Evolutionary conservation across 2,329 filamentous ascomycete species (phyloP), one percentile per base, ranked within the genome.

Genomic region (Venturia asperata): DNA sequence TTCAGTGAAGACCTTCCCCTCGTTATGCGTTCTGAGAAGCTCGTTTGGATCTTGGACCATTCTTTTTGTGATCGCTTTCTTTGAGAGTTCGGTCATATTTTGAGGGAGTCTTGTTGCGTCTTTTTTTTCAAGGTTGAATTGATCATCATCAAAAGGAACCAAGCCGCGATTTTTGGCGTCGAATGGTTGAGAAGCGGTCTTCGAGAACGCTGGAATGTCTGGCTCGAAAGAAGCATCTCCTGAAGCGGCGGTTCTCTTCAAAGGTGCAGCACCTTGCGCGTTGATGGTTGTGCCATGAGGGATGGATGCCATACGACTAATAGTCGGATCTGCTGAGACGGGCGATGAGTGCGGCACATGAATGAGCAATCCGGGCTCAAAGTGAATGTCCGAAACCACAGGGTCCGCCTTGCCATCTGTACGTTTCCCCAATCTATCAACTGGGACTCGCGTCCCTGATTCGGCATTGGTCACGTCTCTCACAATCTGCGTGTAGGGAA

Each of bases 241-340:
- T 3, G 3, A 2, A n/a, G 42, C n/a, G 3, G 42, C 15, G 6
- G 6, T 6, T 6, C 30, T 34, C 30, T 34, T 34, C 3, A 34
- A 34, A 34, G 30, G 30, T 45, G 11, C 13, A 41, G 39, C 60
- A 7, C 60, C 60, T 42, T 62, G 60, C 17, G 60, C 60, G 24
- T 79, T 79, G 71, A 80, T 78, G 9, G 76, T 77, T 0, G 77
- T 78, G 30, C 77, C 77, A 63, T 80, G 77, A 0, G 77, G 78
- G 30, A 78, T 79, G 2, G 75, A 76, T 3, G 70, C 78, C 76
- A 79, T 77, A 37, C 77, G 76, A 19, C 3, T 37, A 13, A 64
- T 60, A 4, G 63, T 64, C 7, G 47, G 39, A 10, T 4, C 3
- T 41, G 9, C 15, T 15, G 39, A 41, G 39, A 41, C 39, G 9